Evolutionary conservation across 192 early-diverging fungal genomes (phyloP), one percentile per base, ranked within the genome.

Genomic region (Backusella sp.): DNA sequence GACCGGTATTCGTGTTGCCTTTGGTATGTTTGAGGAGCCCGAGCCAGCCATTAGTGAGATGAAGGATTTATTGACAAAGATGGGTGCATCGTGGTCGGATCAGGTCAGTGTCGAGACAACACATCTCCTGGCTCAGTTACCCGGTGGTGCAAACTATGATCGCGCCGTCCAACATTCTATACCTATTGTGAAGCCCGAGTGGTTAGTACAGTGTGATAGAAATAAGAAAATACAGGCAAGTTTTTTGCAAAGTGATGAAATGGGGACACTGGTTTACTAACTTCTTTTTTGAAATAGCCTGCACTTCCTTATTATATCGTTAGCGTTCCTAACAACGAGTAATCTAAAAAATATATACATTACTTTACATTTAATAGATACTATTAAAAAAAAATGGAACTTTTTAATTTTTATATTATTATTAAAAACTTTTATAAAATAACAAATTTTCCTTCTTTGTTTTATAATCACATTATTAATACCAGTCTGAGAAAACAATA

Each of bases 1-100:
- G 37, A 98, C 95, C n/a, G 98, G 98, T 19, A 96, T 98, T 73
- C 89, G 93, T 76, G 94, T 98, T 28, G 94, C 94, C 79, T 99
- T 99, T 88, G 98, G 98, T 39, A 88, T 87, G 4, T 96, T 97
- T 79, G 75, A 82, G 23, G 93, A 94, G 73, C 84, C 88, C 23
- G 91, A 92, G 42, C 86, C 86, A 12, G 95, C 94, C 26, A 81
- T 92, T 30, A 90, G 90, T 46, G 87, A 90, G 49, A 87, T 99
- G 73, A 93, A 95, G 76, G 90, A 88, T 37, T 77, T 91, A 1
- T 70, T 98, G 36, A 85, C 86, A 41, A 89, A 93, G 62, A 96
- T 99, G 73, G 95, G 95, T 44, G 97, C 96, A 37, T 90, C 82
- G 37, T 97, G 93, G 89, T 91, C 94, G 19, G 94, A 97, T 34